Percentiles rank a stretch among this genome's conserved stretches.
phyloP scores from a whole-genome alignment of 768 basidiomycete species.

The Sporobolomyces pararoseus region DNA sequence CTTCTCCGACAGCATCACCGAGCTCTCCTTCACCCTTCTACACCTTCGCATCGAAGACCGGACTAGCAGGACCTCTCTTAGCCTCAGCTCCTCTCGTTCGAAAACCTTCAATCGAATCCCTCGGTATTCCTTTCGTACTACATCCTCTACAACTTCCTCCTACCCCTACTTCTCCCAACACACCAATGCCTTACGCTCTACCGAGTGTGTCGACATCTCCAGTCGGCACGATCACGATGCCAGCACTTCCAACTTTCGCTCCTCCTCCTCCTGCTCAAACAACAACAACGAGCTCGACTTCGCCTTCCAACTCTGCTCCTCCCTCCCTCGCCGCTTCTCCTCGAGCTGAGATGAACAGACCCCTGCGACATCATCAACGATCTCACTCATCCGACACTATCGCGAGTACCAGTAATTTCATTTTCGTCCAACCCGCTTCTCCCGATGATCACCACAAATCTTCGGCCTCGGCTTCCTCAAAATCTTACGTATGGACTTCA shows the following conservation, averaged over 20 bases:
- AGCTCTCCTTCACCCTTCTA: slow-evolving; percentile 15
- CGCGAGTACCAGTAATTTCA: slow-evolving; percentile 35
- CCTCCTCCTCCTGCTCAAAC: too few species aligned
- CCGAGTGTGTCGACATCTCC: slow-evolving; percentile 15
- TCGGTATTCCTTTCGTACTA: slow-evolving; percentile 15
- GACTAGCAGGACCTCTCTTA: slow-evolving; percentile 9
- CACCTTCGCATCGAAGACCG: slow-evolving; percentile 21
- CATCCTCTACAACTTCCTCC: slow-evolving; percentile 9
- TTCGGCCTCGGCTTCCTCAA: neutral
- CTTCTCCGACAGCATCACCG: neutral
- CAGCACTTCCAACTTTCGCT: neutral
- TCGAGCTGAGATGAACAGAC: slow-evolving; percentile 16
- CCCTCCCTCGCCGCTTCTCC: slow-evolving; percentile 6
- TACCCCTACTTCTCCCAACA: neutral
- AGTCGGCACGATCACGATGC: slow-evolving; percentile 26
- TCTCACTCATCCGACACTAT: slow-evolving; percentile 37
- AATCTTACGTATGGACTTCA: slow-evolving; percentile 1
- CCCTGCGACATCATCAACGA: slow-evolving; percentile 35
- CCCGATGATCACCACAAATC: slow-evolving; percentile 5
- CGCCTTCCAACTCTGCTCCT: neutral
- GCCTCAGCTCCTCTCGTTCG: slow-evolving; percentile 10
- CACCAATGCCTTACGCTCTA: slow-evolving; percentile 36
- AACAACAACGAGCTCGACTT: neutral
- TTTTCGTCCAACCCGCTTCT: slow-evolving; percentile 39
- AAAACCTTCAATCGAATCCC: slow-evolving; percentile 20